Base-by-base conservation (phyloP, 768 basidiomycete species). In the Hygrophoropsis aurantiaca region DNA sequence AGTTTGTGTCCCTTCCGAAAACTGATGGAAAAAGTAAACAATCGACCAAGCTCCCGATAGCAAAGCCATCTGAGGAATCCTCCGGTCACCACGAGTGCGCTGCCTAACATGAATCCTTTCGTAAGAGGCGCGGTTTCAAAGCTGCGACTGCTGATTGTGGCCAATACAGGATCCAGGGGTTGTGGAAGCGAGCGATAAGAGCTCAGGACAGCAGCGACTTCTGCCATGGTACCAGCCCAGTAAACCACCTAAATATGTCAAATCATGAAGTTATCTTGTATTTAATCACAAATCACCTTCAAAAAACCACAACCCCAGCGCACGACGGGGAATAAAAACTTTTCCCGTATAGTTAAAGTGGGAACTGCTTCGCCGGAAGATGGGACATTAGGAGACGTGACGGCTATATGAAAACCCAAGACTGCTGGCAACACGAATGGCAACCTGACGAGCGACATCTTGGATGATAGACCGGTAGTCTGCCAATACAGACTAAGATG, bases 301-400 rank as follows among this genome's bases (percentile, higher is more conserved):
- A 75, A 59, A 8, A 64, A 20, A 13, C 60, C 35, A 11, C 64
- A 67, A 9, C 63, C 67, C 20, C 59, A 30, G 69, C 59, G 43
- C 69, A 68, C 18, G 19, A 18, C 24, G 18, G 18, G 18, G 40
- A 61, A 67, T 18, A 79, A 24, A 11, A 76, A 19, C 3, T 51
- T 46, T 56, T 78, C 76, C 30, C 73, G 51, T n/a, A 52, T 58
- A 3, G 68, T 72, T 6, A 67, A 68, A 9, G 58, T 57, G 6
- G 59, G 62, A 18, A 60, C 59, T 48, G 74, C 72, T 25, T 63
- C 62, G 35, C 55, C 51, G 4, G 53, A 39, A 20, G 69, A 69
- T 23, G 72, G 73, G 13, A 73, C 69, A 37, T 72, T 64, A 19
- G 72, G 80, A 33, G 79, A 74, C 2, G 79, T 79, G 26, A 69